Percentiles rank a stretch among this genome's conserved stretches.
These are phyloP conservation scores for Carallia brachiata DNA, from an alignment of 345 rosid species.

Conservation along the genomic window DNA sequence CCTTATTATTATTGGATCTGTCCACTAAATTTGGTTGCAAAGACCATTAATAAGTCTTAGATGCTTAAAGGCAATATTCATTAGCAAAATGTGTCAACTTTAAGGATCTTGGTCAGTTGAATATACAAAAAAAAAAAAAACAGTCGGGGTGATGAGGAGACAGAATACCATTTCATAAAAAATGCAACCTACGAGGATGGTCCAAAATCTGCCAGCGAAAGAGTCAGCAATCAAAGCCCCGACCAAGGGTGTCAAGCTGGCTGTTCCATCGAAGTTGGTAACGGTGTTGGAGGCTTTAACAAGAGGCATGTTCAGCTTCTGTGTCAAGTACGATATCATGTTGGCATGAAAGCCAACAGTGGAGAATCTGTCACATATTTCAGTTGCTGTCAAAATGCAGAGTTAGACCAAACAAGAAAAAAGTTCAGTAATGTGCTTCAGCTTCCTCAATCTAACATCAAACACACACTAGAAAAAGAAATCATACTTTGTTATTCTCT, in stretches of 20 bases:
- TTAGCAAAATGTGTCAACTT: no score
- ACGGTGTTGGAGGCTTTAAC: slow-evolving; percentile 53
- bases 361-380: slow-evolving; percentile 50
- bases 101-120: not conserved
- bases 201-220: slow-evolving; percentile 50
- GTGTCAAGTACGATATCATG: slow-evolving; percentile 56
- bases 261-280: slow-evolving; percentile 46
- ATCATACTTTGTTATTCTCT: no score
- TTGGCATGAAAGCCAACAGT: slow-evolving; percentile 38
- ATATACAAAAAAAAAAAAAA: not conserved
- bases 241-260: slow-evolving; percentile 46
- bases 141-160: not conserved
- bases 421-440: not conserved
- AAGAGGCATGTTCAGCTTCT: slow-evolving; percentile 46
- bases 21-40: no score
- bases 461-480: no score
- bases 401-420: not conserved
- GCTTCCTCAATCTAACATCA: not conserved
- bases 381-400: slow-evolving; percentile 35
- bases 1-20: no score
- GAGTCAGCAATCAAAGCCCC: slow-evolving; percentile 60
- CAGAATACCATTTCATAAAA: slow-evolving; percentile 41
- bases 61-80: no score
- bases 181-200: slow-evolving; percentile 39
- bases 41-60: no score